Percentiles rank a stretch among this genome's conserved stretches.
phyloP scores from a whole-genome alignment of 164 flowering plant species.

The Saururus chinensis region DNA sequence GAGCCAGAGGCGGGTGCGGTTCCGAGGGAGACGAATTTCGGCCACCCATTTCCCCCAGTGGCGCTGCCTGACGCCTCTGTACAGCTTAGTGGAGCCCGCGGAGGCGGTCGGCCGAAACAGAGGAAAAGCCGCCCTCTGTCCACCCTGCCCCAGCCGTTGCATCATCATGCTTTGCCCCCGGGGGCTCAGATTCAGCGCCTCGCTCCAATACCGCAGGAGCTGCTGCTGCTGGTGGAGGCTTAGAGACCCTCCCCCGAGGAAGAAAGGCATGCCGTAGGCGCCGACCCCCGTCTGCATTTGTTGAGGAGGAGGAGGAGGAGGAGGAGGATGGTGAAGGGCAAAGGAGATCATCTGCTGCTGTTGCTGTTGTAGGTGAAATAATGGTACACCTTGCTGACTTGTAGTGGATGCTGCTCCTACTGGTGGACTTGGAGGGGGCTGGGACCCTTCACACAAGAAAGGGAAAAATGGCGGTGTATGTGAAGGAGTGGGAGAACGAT shows the following conservation, averaged over 20 bases:
- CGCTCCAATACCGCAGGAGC: conserved; percentile 59
- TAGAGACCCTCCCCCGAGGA: not conserved
- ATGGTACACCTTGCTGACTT: conserved; percentile 8
- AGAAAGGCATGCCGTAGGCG: not conserved
- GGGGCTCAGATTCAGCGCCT: conserved; percentile 60
- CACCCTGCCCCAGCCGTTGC: conserved; percentile 38
- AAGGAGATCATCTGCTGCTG: conserved; percentile 72
- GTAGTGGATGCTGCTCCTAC: conserved; percentile 8
- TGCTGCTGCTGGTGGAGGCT: conserved; percentile 23
- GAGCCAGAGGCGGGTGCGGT: conserved; percentile 93
- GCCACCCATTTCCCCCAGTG: conserved; percentile 99
- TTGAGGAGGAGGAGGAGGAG: not conserved
- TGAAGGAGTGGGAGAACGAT: conserved; percentile 11
- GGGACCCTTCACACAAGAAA: conserved; percentile 41
- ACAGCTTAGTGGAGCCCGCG: conserved; percentile 52
- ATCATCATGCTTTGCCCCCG: conserved; percentile 73
- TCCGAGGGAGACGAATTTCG: conserved; percentile 84
- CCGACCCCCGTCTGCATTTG: not conserved
- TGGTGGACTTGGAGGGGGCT: conserved; percentile 18
- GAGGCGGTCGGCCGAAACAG: conserved; percentile 31
- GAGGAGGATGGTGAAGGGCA: conserved; percentile 13
- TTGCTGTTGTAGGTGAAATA: conserved; percentile 11
- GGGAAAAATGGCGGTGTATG: conserved; percentile 34
- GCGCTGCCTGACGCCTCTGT: conserved; percentile 90
- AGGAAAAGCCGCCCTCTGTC: conserved; percentile 6